A percentile compares a stretch with the other conserved stretches of the same genome.
phyloP scores from a whole-genome alignment of 2,329 filamentous ascomycete genomes.

The Diplodia intermedia region DNA sequence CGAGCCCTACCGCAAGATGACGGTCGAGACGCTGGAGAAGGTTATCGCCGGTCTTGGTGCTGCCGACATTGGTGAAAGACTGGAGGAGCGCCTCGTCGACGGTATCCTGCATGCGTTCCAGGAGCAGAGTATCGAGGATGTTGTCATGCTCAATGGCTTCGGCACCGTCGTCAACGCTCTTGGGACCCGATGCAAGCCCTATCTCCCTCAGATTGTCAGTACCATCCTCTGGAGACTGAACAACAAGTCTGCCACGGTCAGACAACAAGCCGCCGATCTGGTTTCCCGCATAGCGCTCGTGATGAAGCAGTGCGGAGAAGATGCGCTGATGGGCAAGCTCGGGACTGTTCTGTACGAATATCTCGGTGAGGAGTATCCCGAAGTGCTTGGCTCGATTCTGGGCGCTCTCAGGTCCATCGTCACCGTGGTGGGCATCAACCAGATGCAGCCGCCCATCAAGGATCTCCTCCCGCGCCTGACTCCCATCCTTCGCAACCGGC shows the following conservation, averaged over 20 bases:
- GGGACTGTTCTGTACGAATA: slow-evolving; percentile 97
- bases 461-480: slow-evolving; percentile 93
- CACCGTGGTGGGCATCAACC: slow-evolving; percentile 94
- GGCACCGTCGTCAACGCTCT: slow-evolving; percentile 96
- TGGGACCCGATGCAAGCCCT: slow-evolving; percentile 91
- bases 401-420: slow-evolving; percentile 95
- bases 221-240: slow-evolving; percentile 96
- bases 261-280: slow-evolving; percentile 94
- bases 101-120: slow-evolving; percentile 97
- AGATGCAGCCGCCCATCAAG: slow-evolving; percentile 98
- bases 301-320: slow-evolving; percentile 98
- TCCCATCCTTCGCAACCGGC: slow-evolving; percentile 96
- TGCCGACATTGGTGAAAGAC: slow-evolving; percentile 87
- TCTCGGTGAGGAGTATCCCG: slow-evolving; percentile 96
- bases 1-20: slow-evolving; percentile 99
- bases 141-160: slow-evolving; percentile 96
- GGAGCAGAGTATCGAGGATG: slow-evolving; percentile 95
- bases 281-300: slow-evolving; percentile 98
- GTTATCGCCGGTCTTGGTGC: slow-evolving; percentile 91
- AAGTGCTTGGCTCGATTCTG: slow-evolving; percentile 94
- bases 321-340: slow-evolving; percentile 93
- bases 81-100: slow-evolving; percentile 94
- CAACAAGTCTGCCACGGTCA: slow-evolving; percentile 96
- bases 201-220: slow-evolving; percentile 94
- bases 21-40: slow-evolving; percentile 96